These are phyloP conservation scores for Xylariaceae sp. DNA, from an alignment of 2,329 filamentous ascomycete genomes.

Conservation along the genomic window DNA sequence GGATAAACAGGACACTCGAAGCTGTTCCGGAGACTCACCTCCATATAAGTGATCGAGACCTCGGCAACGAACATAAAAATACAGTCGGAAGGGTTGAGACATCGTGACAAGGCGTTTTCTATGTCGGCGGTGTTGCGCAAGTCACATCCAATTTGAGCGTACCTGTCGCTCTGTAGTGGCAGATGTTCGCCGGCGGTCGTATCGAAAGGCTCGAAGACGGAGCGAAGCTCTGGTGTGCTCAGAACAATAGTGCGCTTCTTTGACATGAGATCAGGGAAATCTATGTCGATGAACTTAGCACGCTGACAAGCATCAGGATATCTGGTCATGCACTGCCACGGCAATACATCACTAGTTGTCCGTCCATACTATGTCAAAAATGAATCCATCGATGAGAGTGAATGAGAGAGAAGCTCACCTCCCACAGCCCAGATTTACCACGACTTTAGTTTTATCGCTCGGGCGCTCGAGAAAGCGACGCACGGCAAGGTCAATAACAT, in stretches of 20 bases:
- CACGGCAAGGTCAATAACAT: conserved; percentile 71
- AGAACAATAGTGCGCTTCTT: conserved; percentile 66
- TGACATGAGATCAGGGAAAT: conserved; percentile 73
- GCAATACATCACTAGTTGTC: conserved; percentile 67
- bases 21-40: conserved; percentile 31
- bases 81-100: conserved; percentile 53
- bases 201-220: conserved; percentile 41
- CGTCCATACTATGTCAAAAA: conserved; percentile 7
- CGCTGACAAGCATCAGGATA: conserved; percentile 54
- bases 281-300: conserved; percentile 73
- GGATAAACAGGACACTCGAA: neutral
- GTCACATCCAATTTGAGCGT: conserved; percentile 77
- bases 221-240: conserved; percentile 54
- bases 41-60: conserved; percentile 89
- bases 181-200: conserved; percentile 39
- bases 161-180: conserved; percentile 61
- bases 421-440: conserved; percentile 84
- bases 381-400: neutral
- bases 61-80: conserved; percentile 78
- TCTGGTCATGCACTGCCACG: conserved; percentile 72
- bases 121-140: conserved; percentile 62
- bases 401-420: conserved; percentile 54
- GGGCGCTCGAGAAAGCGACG: conserved; percentile 60
- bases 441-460: conserved; percentile 57
- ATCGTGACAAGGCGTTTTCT: conserved; percentile 50